Evolutionary conservation across 257 asterid genomes (phyloP), one percentile per base, ranked within the genome.

Genomic region (Penstemon newberryi): DNA sequence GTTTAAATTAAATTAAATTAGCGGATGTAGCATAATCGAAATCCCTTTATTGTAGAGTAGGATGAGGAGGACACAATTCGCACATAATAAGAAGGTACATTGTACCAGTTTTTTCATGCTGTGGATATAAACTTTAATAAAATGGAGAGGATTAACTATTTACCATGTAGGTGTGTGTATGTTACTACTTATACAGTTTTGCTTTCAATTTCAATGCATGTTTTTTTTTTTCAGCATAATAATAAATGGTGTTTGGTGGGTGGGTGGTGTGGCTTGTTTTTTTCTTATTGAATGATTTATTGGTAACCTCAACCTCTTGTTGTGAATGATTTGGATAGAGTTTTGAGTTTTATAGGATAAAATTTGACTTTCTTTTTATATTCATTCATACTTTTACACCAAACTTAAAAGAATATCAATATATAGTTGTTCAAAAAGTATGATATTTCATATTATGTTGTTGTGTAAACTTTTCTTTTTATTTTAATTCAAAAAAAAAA

Each of bases 11-110:
- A 43, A 8, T 45, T 15, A 49, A n/a, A 4, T 63, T 4, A 8
- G 33, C 4, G 19, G 70, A 69, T 76, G 75, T 73, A 66, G 80
- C 52, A 40, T 63, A 71, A 66, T 40, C 39, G 83, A 36, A 58
- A 65, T 55, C 53, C 25, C 38, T 63, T 57, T 49, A 10, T 59
- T 36, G 12, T 36, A 25, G 5, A 25, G 5, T 49, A 9, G 11
- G 54, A 49, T 58, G 43, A 56, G 63, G 60, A 37, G 67, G 68
- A 10, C 41, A 77, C 75, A 64, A 18, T 70, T 70, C 55, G 76
- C 73, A 63, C 71, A 70, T 59, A 40, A 67, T n/a, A 7, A 44
- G 9, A 9, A 49, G 54, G 49, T 62, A 50, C 67, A 66, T 19
- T 68, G 50, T 5, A 49, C 54, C 43, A 51, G 25, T 52, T 49